These are phyloP conservation scores for Saccharomycopsis vini DNA, from an alignment of 805 yeast genomes.

Conservation along the genomic window DNA sequence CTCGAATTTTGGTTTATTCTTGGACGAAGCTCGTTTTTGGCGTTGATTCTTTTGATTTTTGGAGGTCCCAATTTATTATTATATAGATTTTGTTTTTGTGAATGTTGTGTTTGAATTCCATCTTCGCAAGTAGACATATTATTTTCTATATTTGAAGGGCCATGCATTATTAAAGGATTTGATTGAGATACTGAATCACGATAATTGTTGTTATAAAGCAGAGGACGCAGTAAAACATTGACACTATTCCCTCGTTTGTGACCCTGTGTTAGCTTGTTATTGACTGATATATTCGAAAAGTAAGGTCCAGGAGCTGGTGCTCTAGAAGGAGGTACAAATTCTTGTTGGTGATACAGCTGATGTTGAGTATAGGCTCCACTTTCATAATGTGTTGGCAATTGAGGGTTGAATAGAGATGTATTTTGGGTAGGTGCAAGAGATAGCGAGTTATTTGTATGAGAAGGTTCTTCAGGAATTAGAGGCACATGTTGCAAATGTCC, in stretches of 20 bases:
- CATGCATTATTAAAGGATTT: too few relatives aligned
- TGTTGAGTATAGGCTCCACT: not conserved
- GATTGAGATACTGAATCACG: too few relatives aligned
- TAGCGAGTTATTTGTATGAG: not conserved
- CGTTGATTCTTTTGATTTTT: slow-evolving; percentile 33
- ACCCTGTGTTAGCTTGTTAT: not conserved
- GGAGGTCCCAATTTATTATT: slow-evolving; percentile 36
- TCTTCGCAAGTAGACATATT: too few relatives aligned
- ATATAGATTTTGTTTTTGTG: too few relatives aligned
- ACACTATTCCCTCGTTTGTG: slow-evolving; percentile 20
- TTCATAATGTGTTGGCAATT: slow-evolving; percentile 44
- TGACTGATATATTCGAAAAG: slow-evolving; percentile 23
- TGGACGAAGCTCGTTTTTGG: slow-evolving; percentile 51
- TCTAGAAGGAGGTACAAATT: slow-evolving; percentile 35
- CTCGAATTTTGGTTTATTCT: slow-evolving; percentile 52
- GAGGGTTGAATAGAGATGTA: slow-evolving; percentile 20
- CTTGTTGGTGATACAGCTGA: too few relatives aligned
- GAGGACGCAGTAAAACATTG: slow-evolving; percentile 1
- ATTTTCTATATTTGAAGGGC: too few relatives aligned
- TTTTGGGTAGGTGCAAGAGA: not conserved
- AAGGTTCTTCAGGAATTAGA: too few relatives aligned
- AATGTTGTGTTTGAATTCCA: too few relatives aligned
- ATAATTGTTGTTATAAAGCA: too few relatives aligned
- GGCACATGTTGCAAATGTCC: too few relatives aligned
- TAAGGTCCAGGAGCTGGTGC: slow-evolving; percentile 35